phyloP scores from a whole-genome alignment of 2,329 filamentous ascomycete species.

The Cordyceps militaris region DNA sequence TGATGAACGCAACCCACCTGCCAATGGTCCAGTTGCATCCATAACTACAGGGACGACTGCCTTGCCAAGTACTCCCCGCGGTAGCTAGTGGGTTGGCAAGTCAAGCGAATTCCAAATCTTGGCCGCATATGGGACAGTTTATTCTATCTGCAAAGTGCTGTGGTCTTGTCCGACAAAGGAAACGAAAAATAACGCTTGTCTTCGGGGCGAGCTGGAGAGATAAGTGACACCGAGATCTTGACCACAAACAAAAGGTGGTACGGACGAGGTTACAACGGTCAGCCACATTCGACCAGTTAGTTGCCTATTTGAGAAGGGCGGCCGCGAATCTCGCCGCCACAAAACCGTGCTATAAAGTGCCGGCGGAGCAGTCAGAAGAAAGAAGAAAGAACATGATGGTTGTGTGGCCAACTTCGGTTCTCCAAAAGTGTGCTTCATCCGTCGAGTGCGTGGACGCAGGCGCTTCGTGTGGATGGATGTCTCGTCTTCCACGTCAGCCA shows the following conservation, averaged over 20 bases:
- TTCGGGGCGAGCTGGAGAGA: not conserved
- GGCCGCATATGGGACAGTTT: not conserved
- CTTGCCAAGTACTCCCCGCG: not conserved
- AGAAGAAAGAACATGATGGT: not conserved
- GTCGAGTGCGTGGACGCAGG: not conserved
- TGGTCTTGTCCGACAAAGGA: not conserved
- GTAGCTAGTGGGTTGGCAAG: not conserved
- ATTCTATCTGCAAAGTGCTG: not conserved
- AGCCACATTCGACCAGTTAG: not conserved
- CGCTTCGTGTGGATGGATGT: no score
- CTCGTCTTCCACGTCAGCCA: no score
- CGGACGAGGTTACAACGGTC: not conserved
- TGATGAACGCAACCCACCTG: not conserved
- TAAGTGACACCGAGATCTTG: not conserved
- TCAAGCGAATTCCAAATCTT: not conserved
- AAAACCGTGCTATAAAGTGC: not conserved
- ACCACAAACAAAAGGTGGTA: constrained; percentile 8
- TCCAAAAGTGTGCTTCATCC: not conserved
- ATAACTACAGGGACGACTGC: not conserved
- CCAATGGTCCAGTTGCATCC: not conserved
- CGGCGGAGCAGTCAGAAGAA: not conserved
- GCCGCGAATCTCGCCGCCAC: not conserved
- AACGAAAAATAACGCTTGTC: not conserved
- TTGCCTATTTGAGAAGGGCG: not conserved
- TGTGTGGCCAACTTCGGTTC: not conserved